Evolutionary conservation across 129 eudicot genomes (phyloP), one percentile per base, ranked within the genome.

Genomic region (Helichrysum umbraculigerum): DNA sequence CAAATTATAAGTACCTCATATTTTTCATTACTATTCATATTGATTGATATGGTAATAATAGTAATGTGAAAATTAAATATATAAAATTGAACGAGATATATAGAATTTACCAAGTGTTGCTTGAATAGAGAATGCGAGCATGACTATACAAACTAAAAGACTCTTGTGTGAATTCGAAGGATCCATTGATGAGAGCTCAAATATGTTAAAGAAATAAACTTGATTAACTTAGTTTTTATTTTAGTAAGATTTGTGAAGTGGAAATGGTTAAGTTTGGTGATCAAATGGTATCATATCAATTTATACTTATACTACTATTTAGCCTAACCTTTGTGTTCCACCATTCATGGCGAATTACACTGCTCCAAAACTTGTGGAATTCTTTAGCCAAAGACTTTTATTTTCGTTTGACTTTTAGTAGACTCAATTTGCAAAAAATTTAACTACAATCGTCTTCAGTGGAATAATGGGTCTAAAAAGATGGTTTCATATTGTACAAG

Each of bases 41-140:
- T 1, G 6, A 57, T 19, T 25, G 28, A 1, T 25, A 19, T 20
- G 28, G 21, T n/a, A n/a, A 4, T n/a, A 0, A 5, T 11, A 0
- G 1, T 35, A 16, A 62, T 12, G 51, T 7, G 1, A 63, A 68
- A 59, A n/a, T n/a, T n/a, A n/a, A 25, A 63, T 51, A 21, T 25
- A 25, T 25, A 51, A 16, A 76, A 5, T 14, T 25, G 25, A 19
- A 63, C 14, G 1, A 16, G 12, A 61, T 41, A 6, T 29, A 15
- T 16, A 1, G 15, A 41, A 74, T 60, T 81, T 68, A 86, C 90
- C 93, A 20, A 69, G 79, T 1, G 82, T 71, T 63, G 70, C 79
- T 79, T 86, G 90, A 34, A 81, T 5, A 37, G 73, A 86, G 25
- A 88, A 66, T 77, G 74, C 69, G 78, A 83, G 73, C 50, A 84